Base-by-base conservation (phyloP, 495 filamentous ascomycete genomes). In the Xylaria grammica region DNA sequence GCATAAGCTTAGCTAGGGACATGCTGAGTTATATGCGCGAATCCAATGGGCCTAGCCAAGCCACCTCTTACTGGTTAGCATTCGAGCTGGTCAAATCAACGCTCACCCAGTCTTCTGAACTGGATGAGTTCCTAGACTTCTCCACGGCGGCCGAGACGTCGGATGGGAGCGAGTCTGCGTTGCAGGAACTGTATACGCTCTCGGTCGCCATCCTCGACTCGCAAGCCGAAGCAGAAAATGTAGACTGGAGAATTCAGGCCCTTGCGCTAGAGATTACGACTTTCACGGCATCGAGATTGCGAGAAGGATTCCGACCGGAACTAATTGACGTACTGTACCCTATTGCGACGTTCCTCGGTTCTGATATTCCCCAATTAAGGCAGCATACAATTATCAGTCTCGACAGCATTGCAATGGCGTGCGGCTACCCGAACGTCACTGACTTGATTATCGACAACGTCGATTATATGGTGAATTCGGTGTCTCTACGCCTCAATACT, bases 401-500 rank as follows among this genome's bases (percentile, higher is more conserved):
- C 3, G 93, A 97, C 68, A 86, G 88, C 13, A 79, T 97, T 30
- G 89, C 95, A 9, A 71, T 74, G 8, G 79, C 90, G 0, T 97
- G 93, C 74, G 87, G 85, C 19, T 99, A 98, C 69, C 42, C 69
- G 0, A 87, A 83, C 67, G 87, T 93, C 10, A 89, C 89, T 34
- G 86, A 91, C 11, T 80, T 99, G 65, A 87, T 99, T 49, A 84
- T 97, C 50, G 89, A 92, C 32, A 99, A 99, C 66, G 93, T 90
- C 26, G 95, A 99, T 74, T 99, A 99, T 73, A 89, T 99, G 77
- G 89, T 97, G 51, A 98, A 97, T 72, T 91, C 94, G 0, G 87
- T 98, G 6, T 91, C 90, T 0, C 78, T 97, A 24, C 92, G 94
- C 62, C 82, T 99, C 29, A 97, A 96, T 66, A 92, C 87, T 0